These are phyloP conservation scores for Teratosphaeria gauchensis DNA, from an alignment of 2,329 filamentous ascomycete genomes.

Conservation along the genomic window DNA sequence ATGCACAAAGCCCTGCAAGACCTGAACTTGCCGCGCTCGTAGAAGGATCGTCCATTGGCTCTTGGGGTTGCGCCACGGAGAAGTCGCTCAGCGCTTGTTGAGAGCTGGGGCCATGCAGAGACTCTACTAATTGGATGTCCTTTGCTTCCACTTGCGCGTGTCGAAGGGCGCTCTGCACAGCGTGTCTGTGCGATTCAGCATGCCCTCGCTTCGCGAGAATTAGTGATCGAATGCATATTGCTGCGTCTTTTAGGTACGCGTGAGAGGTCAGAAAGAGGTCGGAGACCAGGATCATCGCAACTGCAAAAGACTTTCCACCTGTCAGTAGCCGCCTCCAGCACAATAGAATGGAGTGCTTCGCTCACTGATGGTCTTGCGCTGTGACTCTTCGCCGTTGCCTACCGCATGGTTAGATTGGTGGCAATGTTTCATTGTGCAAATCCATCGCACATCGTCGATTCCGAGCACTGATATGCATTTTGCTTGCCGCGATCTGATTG, in stretches of 20 bases:
- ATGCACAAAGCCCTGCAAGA: slow-evolving; percentile 8
- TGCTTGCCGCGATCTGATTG: slow-evolving; percentile 8
- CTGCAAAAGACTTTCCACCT: slow-evolving; percentile 4
- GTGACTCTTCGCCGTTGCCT: not conserved
- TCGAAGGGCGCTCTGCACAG: not conserved
- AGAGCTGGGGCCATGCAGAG: not conserved
- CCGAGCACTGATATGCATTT: not conserved
- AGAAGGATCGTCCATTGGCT: slow-evolving; percentile 1
- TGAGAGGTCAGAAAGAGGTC: slow-evolving; percentile 17
- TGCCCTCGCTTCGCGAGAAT: slow-evolving; percentile 5
- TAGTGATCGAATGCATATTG: slow-evolving; percentile 11
- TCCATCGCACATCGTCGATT: not conserved
- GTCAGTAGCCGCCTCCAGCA: slow-evolving; percentile 4
- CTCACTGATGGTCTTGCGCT: slow-evolving; percentile 2
- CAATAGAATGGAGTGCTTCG: not conserved
- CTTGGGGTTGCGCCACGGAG: not conserved
- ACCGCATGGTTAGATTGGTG: not conserved
- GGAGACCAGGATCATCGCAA: slow-evolving; percentile 16
- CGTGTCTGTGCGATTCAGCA: slow-evolving; percentile 2
- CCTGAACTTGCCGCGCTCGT: slow-evolving; percentile 6
- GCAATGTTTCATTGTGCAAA: not conserved
- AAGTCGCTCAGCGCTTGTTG: not conserved
- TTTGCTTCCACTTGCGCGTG: not conserved
- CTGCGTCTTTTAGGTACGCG: slow-evolving; percentile 17
- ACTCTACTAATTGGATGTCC: not conserved